phyloP scores from a whole-genome alignment of 495 filamentous ascomycete species.

The Daldinia loculata region DNA sequence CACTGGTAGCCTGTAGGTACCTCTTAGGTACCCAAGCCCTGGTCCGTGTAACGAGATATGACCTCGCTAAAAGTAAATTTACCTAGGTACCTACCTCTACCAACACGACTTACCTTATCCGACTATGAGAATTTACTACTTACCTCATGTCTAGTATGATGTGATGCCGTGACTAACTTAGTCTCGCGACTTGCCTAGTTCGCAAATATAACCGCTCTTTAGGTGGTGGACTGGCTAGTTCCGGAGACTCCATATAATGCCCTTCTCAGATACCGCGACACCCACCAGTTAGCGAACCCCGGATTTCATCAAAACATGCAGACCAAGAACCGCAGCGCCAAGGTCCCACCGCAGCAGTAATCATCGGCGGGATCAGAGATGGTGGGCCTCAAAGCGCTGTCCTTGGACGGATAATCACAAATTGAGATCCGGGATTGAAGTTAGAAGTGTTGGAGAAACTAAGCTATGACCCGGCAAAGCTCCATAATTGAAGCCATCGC shows the following conservation, averaged over 20 bases:
- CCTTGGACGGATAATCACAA: constrained; percentile 43
- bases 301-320: constrained; percentile 40
- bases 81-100: too few relatives aligned
- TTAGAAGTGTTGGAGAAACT: constrained; percentile 3
- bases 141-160: background rate
- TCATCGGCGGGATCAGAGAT: constrained; percentile 32
- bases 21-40: background rate
- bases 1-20: too few relatives aligned
- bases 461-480: constrained; percentile 7
- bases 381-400: constrained; percentile 33
- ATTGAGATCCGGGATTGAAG: constrained; percentile 17
- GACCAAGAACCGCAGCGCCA: constrained; percentile 36
- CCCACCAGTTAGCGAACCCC: constrained; percentile 40
- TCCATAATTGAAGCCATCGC: constrained; percentile 26
- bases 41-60: constrained; percentile 6
- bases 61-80: constrained; percentile 13
- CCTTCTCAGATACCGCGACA: constrained; percentile 34
- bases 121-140: background rate
- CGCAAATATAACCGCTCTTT: constrained; percentile 28
- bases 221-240: constrained; percentile 17
- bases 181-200: constrained; percentile 1
- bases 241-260: constrained; percentile 28
- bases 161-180: background rate
- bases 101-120: constrained; percentile 8
- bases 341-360: constrained; percentile 39